Conservation (phyloP, 257 asterid species). For the Capsicum chinense region DNA sequence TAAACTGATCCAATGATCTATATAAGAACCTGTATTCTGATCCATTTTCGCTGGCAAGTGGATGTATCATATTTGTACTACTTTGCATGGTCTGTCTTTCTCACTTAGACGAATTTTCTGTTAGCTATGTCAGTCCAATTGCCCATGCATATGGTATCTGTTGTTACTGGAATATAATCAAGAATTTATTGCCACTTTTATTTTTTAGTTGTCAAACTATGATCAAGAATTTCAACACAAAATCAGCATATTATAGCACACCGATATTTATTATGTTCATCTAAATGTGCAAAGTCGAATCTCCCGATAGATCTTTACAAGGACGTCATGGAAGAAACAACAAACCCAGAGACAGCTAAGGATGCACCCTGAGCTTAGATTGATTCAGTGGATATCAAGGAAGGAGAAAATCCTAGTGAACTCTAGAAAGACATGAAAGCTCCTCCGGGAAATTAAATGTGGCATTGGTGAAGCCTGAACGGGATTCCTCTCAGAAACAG, state of each 20-base stretch:
- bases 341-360: conserved; percentile 46
- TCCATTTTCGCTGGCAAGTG: not conserved
- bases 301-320: conserved; percentile 63
- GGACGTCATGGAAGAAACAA: conserved; percentile 51
- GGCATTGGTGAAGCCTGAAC: conserved; percentile 36
- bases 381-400: conserved; percentile 33
- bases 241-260: not conserved
- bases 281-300: conserved; percentile 64
- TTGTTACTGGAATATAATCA: not conserved
- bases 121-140: conserved; percentile 15
- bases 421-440: conserved; percentile 43
- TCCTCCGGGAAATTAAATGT: conserved; percentile 31
- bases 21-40: not conserved
- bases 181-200: not conserved
- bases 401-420: conserved; percentile 40
- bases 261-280: not conserved
- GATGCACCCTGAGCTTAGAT: conserved; percentile 32
- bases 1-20: not conserved
- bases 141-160: not conserved
- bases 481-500: conserved; percentile 29
- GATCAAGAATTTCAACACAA: conserved; percentile 5
- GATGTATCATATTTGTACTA: not conserved
- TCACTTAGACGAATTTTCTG: not conserved
- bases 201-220: not conserved
- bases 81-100: not conserved